These are phyloP conservation scores for Helianthus tuberosus DNA, from an alignment of 129 eudicot species.

Conservation along the genomic window DNA sequence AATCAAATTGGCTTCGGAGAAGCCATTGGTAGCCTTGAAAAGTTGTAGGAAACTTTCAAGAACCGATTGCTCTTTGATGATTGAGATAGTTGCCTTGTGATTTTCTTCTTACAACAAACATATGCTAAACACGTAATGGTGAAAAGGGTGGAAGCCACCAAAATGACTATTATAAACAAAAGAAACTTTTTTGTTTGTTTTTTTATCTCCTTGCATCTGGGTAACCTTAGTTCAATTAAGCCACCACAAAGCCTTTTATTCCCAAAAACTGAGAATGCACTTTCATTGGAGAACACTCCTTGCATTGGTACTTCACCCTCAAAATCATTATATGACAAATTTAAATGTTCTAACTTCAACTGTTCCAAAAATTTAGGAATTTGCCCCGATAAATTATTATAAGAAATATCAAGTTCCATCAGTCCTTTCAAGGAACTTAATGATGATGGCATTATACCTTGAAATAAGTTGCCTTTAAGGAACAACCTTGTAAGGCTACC, in stretches of 20 bases:
- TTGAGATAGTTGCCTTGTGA: not conserved
- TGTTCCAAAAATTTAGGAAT: not conserved
- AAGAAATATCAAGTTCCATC: not conserved
- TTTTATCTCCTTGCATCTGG: not conserved
- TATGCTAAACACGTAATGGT: not conserved
- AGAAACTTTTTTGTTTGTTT: not conserved
- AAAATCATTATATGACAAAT: not conserved
- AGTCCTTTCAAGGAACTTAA: not conserved
- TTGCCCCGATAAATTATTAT: not conserved
- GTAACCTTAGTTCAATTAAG: not conserved
- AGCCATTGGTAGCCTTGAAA: not conserved
- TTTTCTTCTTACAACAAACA: not conserved
- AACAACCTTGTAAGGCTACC: not conserved
- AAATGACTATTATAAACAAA: not conserved
- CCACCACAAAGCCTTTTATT: not conserved
- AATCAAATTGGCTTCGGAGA: not conserved
- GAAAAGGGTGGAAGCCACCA: not conserved
- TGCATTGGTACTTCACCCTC: not conserved
- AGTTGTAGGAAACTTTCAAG: not conserved
- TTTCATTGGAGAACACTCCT: not conserved
- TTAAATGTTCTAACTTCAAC: not conserved
- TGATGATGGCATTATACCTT: not conserved
- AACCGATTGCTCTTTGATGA: not conserved
- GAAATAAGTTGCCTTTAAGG: not conserved
- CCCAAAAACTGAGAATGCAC: not conserved